Percentiles rank a stretch among this genome's conserved stretches.
Evolutionary conservation across 2,329 filamentous ascomycete genomes (phyloP).

Genomic region (Hymenoscyphus scutula): DNA sequence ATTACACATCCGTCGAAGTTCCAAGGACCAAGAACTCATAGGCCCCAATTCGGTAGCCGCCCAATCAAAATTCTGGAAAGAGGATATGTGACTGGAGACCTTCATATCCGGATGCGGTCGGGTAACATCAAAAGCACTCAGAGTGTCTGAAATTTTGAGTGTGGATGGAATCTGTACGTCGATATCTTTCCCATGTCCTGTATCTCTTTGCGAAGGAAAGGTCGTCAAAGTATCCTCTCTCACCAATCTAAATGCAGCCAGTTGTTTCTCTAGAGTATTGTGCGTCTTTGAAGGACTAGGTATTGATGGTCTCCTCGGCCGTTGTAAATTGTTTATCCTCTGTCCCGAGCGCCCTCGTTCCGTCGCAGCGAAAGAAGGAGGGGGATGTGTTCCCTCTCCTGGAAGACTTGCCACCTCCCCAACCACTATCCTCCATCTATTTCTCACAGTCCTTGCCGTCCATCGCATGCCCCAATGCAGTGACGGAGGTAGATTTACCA

Average conservation of each 20-base stretch:
- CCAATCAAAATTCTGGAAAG: slow-evolving; percentile 43
- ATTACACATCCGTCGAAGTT: slow-evolving; percentile 40
- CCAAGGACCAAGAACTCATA: slow-evolving; percentile 40
- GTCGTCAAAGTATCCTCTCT: slow-evolving; percentile 14
- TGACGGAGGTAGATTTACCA: slow-evolving; percentile 3
- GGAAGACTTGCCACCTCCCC: slow-evolving; percentile 16
- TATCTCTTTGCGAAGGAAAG: slow-evolving; percentile 7
- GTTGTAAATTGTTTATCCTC: not conserved
- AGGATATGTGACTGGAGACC: slow-evolving; percentile 28
- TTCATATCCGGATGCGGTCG: slow-evolving; percentile 14
- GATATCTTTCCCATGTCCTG: not conserved
- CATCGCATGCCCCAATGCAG: slow-evolving; percentile 25
- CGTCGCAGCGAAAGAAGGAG: not conserved
- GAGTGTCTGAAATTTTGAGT: not conserved
- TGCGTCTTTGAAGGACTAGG: not conserved
- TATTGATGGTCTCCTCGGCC: not conserved
- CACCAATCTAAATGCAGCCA: slow-evolving; percentile 17
- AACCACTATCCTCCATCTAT: slow-evolving; percentile 27
- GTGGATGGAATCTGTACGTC: not conserved
- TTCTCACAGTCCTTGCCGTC: slow-evolving; percentile 23
- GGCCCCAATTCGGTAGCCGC: slow-evolving; percentile 42
- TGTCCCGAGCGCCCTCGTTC: not conserved
- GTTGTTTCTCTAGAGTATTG: slow-evolving; percentile 15
- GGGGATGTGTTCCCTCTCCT: not conserved
- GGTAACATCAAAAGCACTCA: slow-evolving; percentile 29